A percentile compares a stretch with the other conserved stretches of the same genome.
Evolutionary conservation across 345 rosid genomes (phyloP).

Genomic region (Sisymbrium altissimum): DNA sequence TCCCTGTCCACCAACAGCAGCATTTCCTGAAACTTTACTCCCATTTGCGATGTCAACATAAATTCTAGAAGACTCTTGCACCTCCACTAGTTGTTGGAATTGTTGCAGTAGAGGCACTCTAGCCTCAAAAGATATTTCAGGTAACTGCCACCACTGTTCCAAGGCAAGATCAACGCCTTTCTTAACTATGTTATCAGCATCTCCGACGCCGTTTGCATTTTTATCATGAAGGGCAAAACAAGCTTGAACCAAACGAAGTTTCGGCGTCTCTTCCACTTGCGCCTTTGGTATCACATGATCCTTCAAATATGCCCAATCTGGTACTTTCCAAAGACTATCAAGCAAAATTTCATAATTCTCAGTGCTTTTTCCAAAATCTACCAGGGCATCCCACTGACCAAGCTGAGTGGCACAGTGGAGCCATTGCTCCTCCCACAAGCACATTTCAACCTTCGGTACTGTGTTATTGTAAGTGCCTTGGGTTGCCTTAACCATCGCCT

Average conservation of each 20-base stretch:
- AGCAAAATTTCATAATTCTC: conserved; percentile 95
- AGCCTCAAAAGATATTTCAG: conserved; percentile 94
- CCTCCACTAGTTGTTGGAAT: conserved; percentile 96
- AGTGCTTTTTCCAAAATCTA: conserved; percentile 88
- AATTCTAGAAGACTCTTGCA: conserved; percentile 92
- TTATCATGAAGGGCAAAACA: conserved; percentile 88
- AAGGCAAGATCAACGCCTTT: conserved; percentile 97
- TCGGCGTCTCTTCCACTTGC: conserved; percentile 97
- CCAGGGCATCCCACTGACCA: conserved; percentile 98
- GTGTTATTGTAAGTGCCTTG: conserved; percentile 96
- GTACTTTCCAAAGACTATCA: conserved; percentile 92
- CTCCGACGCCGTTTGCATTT: conserved; percentile 69
- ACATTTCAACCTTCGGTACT: conserved; percentile 99
- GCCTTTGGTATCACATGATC: conserved; percentile 96
- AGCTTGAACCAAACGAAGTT: conserved; percentile 88
- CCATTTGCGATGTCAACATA: conserved; percentile 88
- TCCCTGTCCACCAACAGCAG: conserved; percentile 67
- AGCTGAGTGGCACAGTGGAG: conserved; percentile 89
- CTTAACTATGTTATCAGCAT: conserved; percentile 83
- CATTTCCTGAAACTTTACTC: conserved; percentile 59
- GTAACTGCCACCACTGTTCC: conserved; percentile 99
- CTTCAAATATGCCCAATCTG: conserved; percentile 92
- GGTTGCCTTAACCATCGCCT: conserved; percentile 98
- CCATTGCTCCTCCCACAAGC: conserved; percentile 99
- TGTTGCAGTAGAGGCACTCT: conserved; percentile 95